Conservation (phyloP, 148 eudicot species). For the Selenicereus undatus region DNA sequence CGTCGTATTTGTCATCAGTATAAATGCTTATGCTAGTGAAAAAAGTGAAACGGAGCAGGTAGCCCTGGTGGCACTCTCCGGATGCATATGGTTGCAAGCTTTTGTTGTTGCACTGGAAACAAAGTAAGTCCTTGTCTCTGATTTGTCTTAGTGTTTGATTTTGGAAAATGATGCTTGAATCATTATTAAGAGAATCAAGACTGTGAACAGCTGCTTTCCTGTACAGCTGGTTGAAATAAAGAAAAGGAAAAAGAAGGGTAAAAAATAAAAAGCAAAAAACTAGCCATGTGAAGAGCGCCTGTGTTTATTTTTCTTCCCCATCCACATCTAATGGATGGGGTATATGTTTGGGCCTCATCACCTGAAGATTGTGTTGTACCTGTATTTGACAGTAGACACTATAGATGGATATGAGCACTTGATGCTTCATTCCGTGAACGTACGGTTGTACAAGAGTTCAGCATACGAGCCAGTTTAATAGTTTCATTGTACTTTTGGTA, state of each 20-base stretch:
- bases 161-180: conserved; percentile 7
- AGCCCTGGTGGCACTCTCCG: conserved; percentile 93
- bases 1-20: conserved; percentile 71
- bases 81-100: conserved; percentile 99
- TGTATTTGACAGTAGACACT: too few relatives aligned
- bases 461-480: too few relatives aligned
- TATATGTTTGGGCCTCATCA: too few relatives aligned
- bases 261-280: not conserved
- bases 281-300: too few relatives aligned
- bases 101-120: conserved; percentile 89
- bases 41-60: conserved; percentile 94
- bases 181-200: too few relatives aligned
- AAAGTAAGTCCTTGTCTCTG: conserved; percentile 51
- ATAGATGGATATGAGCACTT: too few relatives aligned
- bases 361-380: too few relatives aligned
- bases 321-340: too few relatives aligned
- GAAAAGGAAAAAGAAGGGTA: not conserved
- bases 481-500: too few relatives aligned
- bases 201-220: not conserved
- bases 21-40: conserved; percentile 76
- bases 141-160: conserved; percentile 3
- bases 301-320: too few relatives aligned
- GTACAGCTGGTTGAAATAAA: not conserved
- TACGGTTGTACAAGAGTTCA: too few relatives aligned
- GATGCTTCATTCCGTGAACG: too few relatives aligned